These are phyloP conservation scores for Scortechinia acanthostroma DNA, from an alignment of 2,329 filamentous ascomycete genomes.

Conservation along the genomic window DNA sequence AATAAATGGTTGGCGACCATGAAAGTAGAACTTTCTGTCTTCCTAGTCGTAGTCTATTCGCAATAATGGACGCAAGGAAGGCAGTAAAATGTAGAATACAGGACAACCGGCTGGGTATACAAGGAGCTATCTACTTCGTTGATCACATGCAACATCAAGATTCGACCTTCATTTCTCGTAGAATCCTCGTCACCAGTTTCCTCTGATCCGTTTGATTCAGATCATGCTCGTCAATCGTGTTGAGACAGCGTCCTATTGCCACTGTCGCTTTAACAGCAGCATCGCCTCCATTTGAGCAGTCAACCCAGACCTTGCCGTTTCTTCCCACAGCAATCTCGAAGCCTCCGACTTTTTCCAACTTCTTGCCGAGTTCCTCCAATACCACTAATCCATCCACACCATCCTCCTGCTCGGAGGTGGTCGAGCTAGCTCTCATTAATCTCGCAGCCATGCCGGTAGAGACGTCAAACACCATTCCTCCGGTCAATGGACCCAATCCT, in stretches of 20 bases:
- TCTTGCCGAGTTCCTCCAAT: conserved; percentile 48
- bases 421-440: conserved; percentile 38
- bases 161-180: conserved; percentile 23
- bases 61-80: no score
- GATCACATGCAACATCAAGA: background rate
- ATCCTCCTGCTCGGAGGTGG: conserved; percentile 28
- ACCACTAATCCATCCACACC: conserved; percentile 29
- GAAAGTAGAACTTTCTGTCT: no score
- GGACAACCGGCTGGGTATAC: no score
- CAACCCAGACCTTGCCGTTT: conserved; percentile 67
- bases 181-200: conserved; percentile 38
- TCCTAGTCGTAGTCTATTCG: no score
- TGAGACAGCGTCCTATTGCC: conserved; percentile 53
- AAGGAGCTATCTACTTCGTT: no score
- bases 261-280: conserved; percentile 42
- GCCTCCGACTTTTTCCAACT: conserved; percentile 39
- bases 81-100: no score
- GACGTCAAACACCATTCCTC: conserved; percentile 63
- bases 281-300: conserved; percentile 37
- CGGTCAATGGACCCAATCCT: conserved; percentile 57
- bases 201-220: conserved; percentile 38
- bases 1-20: no score
- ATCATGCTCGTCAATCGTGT: conserved; percentile 44
- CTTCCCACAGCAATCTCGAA: conserved; percentile 68
- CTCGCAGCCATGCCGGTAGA: conserved; percentile 57